Conservation (phyloP, 2,329 filamentous ascomycete species). For the Teratosphaeria epicoccoides region DNA sequence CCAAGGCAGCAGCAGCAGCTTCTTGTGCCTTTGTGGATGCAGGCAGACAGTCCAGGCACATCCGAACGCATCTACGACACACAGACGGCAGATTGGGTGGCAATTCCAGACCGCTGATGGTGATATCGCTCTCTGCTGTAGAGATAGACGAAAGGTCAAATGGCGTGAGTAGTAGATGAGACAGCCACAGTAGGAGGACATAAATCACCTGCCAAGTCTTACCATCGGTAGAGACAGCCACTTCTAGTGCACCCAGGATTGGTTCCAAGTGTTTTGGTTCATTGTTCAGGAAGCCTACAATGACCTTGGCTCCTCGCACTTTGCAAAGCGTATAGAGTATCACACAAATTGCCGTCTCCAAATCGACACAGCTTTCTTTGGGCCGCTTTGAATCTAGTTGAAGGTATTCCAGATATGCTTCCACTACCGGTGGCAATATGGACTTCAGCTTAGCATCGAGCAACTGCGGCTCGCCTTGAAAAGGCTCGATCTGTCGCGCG, state of each 20-base stretch:
- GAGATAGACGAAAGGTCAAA: slow-evolving; percentile 88
- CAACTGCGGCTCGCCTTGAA: slow-evolving; percentile 90
- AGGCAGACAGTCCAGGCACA: slow-evolving; percentile 61
- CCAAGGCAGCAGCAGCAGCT: slow-evolving; percentile 72
- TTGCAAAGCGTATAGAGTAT: slow-evolving; percentile 90
- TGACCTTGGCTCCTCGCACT: slow-evolving; percentile 83
- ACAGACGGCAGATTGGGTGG: slow-evolving; percentile 56
- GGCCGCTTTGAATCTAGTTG: slow-evolving; percentile 22
- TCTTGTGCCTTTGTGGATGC: slow-evolving; percentile 78
- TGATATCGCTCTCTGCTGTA: slow-evolving; percentile 19
- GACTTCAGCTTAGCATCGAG: slow-evolving; percentile 72
- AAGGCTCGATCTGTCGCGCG: slow-evolving; percentile 58
- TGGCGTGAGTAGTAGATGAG: slow-evolving; percentile 52
- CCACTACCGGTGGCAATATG: slow-evolving; percentile 63
- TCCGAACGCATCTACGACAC: slow-evolving; percentile 55
- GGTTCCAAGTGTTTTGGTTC: slow-evolving; percentile 78
- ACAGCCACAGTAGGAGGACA: slow-evolving; percentile 70
- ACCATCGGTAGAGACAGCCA: slow-evolving; percentile 27
- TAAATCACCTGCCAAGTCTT: slow-evolving; percentile 74
- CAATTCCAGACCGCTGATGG: slow-evolving; percentile 40
- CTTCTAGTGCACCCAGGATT: slow-evolving; percentile 64
- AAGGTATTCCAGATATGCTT: slow-evolving; percentile 63
- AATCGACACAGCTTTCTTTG: slow-evolving; percentile 18
- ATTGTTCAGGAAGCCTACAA: slow-evolving; percentile 81
- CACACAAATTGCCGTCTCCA: slow-evolving; percentile 62